A percentile compares a stretch with the other conserved stretches of the same genome.
Conservation (phyloP, 208 protist genomes). For the Trypanosoma mega region DNA sequence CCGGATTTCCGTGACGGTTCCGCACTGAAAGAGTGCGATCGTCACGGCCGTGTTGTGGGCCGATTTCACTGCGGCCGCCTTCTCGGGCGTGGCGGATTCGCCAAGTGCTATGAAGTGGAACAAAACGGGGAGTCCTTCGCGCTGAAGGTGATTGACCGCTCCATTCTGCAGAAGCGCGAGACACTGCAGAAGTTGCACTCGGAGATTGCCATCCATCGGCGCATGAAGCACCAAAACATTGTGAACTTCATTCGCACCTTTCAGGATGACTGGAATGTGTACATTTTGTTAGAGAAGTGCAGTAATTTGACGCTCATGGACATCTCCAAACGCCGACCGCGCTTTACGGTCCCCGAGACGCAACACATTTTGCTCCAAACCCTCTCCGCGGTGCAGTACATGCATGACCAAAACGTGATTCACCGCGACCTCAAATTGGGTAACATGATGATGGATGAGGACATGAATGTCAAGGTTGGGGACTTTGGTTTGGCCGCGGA, state of each 20-base stretch:
- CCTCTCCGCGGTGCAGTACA: constrained; percentile 92
- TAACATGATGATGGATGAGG: constrained; percentile 94
- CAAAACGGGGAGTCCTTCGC: constrained; percentile 79
- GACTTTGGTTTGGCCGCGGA: constrained; percentile 95
- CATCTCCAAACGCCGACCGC: constrained; percentile 87
- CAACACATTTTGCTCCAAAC: constrained; percentile 95
- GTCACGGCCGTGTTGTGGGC: constrained; percentile 37
- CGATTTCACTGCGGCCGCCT: constrained; percentile 57
- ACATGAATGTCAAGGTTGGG: constrained; percentile 92
- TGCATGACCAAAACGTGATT: constrained; percentile 95
- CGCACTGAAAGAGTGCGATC: constrained; percentile 22
- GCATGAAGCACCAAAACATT: constrained; percentile 95
- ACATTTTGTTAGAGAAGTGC: constrained; percentile 99
- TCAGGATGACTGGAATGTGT: constrained; percentile 96
- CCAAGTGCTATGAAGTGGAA: constrained; percentile 96
- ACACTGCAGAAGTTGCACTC: constrained; percentile 94
- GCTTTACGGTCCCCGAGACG: constrained; percentile 92
- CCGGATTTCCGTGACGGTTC: constrained; percentile 32
- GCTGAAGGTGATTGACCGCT: constrained; percentile 94
- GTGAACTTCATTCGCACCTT: constrained; percentile 97
- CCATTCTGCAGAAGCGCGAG: constrained; percentile 90
- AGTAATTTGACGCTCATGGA: constrained; percentile 96
- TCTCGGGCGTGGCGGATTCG: constrained; percentile 95
- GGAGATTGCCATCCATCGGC: constrained; percentile 98
- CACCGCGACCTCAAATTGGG: constrained; percentile 97